Evolutionary conservation across 805 yeast species (phyloP), one percentile per base, ranked within the genome.

Genomic region (Candida ficus): DNA sequence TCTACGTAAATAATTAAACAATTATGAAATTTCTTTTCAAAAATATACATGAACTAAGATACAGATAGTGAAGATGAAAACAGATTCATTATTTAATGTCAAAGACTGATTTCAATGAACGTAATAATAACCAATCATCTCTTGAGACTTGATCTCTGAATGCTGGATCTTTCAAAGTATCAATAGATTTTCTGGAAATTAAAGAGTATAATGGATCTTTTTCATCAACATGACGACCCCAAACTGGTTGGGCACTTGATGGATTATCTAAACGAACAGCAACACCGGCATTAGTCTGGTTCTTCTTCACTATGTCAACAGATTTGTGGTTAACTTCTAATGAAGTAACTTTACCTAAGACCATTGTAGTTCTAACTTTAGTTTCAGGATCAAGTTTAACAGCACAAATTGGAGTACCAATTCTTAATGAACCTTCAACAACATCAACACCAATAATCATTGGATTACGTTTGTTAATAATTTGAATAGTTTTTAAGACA

Each of bases 361-460:
- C 59, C 44, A 88, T 70, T 52, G 83, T 69, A 39, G 83, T 71
- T 49, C 73, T 80, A 59, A 80, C 80, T 49, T 86, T 85, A 0
- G 96, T 87, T 14, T 72, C 73, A 32, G 97, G 96, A 60, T 91
- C 96, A 32, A 71, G 68, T 63, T 88, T 89, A 34, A 93, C 97
- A 21, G 91, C 89, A 70, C 95, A 83, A 45, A 93, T 87, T 47
- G 99, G 99, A 6, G 99, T 90, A 43, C 99, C 99, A 32, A 85
- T 64, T 47, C 90, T 78, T 32, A 93, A 75, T 35, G 83, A 71
- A 57, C 99, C 99, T 61, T 93, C 98, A 33, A 77, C 64, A 45
- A 93, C 95, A 61, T 93, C 99, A 44, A 93, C 98, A 79, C 99
- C 99, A 59, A 93, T 86, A 60, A 93, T 90, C 98, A 93, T 93